Percentiles rank a stretch among this genome's conserved stretches.
Conservation (phyloP, 2,329 filamentous ascomycete species). For the Teratosphaeria gauchensis region DNA sequence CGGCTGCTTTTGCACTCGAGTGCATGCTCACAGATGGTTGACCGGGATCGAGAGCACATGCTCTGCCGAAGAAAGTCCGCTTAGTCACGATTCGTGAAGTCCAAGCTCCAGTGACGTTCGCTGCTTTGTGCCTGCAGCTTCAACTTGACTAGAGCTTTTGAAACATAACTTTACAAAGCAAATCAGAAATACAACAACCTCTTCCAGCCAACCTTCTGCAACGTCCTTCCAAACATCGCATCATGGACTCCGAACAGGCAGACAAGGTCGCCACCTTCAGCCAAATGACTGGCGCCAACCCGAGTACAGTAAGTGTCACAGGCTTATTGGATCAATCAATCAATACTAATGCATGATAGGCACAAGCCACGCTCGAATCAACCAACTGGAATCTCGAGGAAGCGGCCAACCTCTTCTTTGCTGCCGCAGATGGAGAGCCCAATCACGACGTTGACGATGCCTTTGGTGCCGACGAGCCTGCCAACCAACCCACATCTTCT, state of each 20-base stretch:
- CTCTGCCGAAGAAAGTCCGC: neutral
- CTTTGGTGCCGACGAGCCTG: constrained; percentile 12
- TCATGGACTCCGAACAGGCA: constrained; percentile 22
- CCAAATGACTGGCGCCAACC: constrained; percentile 26
- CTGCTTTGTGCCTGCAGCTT: neutral
- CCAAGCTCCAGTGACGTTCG: neutral
- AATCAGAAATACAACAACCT: neutral
- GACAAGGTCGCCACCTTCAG: constrained; percentile 28
- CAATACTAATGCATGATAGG: constrained; percentile 21
- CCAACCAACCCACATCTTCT: constrained; percentile 5
- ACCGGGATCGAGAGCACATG: neutral
- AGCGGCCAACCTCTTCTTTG: constrained; percentile 37
- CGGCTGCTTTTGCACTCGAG: neutral
- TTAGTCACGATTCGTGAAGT: neutral
- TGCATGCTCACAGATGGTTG: neutral
- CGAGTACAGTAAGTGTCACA: constrained; percentile 20
- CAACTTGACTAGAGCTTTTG: neutral
- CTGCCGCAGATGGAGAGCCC: constrained; percentile 29
- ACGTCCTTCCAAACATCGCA: neutral
- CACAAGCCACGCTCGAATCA: constrained; percentile 33
- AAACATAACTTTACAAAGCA: neutral
- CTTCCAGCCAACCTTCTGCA: neutral
- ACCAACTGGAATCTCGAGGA: constrained; percentile 38
- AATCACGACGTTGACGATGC: constrained; percentile 27
- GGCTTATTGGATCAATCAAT: neutral